phyloP scores from a whole-genome alignment of 2,329 filamentous ascomycete genomes.

The Diplocarpon rosae region DNA sequence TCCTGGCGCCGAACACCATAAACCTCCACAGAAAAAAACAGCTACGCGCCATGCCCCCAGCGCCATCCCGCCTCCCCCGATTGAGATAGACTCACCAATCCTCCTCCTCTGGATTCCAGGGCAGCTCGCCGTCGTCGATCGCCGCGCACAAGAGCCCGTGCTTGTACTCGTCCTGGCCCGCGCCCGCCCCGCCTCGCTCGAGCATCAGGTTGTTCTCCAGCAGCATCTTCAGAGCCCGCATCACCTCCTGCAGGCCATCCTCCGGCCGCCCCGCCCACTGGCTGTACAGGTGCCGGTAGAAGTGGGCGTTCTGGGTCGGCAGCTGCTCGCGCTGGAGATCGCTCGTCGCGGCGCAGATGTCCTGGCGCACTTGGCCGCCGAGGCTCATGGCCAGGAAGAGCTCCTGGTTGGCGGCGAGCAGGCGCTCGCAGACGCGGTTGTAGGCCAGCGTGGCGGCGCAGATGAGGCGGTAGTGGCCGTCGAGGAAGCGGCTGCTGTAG shows the following conservation, averaged over 20 bases:
- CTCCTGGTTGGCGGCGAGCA: slow-evolving; percentile 5
- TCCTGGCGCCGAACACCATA: too few species aligned
- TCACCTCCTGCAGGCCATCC: neutral
- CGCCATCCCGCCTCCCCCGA: too few species aligned
- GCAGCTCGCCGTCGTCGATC: slow-evolving; percentile 8
- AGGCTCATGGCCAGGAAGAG: slow-evolving; percentile 1
- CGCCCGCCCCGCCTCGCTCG: slow-evolving; percentile 1
- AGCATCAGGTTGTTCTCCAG: slow-evolving; percentile 7
- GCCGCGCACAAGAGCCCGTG: slow-evolving; percentile 7
- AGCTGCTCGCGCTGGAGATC: neutral
- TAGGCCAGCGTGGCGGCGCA: slow-evolving; percentile 1
- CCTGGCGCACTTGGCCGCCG: neutral
- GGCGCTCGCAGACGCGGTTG: slow-evolving; percentile 4
- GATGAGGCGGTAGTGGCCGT: slow-evolving; percentile 2
- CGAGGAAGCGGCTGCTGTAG: neutral
- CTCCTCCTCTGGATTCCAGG: slow-evolving; percentile 6
- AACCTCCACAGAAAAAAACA: too few species aligned
- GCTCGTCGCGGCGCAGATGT: neutral
- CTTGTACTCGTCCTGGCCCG: slow-evolving; percentile 1
- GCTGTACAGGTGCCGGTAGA: slow-evolving; percentile 2
- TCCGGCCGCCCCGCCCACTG: slow-evolving; percentile 1
- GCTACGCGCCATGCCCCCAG: too few species aligned
- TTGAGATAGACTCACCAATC: slow-evolving; percentile 7
- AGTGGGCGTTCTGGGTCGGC: slow-evolving; percentile 2
- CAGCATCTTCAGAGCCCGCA: neutral